phyloP scores from a whole-genome alignment of 2,329 filamentous ascomycete species.

The Phoma sp. region DNA sequence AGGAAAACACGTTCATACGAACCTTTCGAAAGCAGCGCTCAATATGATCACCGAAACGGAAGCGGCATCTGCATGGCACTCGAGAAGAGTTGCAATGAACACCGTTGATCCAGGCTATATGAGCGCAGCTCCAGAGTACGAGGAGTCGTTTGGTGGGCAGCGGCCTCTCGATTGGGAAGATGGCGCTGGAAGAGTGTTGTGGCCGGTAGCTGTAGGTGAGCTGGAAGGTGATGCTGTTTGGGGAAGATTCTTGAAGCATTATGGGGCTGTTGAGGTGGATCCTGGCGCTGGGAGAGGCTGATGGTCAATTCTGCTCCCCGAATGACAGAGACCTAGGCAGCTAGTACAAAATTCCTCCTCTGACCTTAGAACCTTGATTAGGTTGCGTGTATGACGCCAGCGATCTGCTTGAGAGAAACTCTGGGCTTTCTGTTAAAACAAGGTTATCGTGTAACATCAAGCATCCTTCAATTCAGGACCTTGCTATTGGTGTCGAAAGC shows the following conservation, averaged over 20 bases:
- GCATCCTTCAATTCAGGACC: too few species aligned
- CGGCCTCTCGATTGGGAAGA: slow-evolving; percentile 23
- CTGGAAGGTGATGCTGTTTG: slow-evolving; percentile 10
- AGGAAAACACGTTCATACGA: slow-evolving; percentile 23
- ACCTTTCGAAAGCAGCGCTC: slow-evolving; percentile 26
- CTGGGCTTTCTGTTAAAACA: too few species aligned
- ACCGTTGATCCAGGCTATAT: slow-evolving; percentile 24
- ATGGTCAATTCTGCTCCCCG: too few species aligned
- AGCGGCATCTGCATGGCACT: slow-evolving; percentile 14
- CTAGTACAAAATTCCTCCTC: too few species aligned
- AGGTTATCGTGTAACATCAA: too few species aligned
- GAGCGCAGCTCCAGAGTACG: slow-evolving; percentile 22
- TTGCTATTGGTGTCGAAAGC: too few species aligned
- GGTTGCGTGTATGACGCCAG: too few species aligned
- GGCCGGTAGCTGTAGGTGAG: slow-evolving; percentile 21
- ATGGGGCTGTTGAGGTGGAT: slow-evolving; percentile 20
- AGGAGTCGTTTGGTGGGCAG: slow-evolving; percentile 17
- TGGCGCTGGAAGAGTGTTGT: slow-evolving; percentile 20
- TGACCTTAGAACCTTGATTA: too few species aligned
- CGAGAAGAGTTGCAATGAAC: slow-evolving; percentile 16
- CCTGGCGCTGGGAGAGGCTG: slow-evolving; percentile 14
- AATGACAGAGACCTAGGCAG: too few species aligned
- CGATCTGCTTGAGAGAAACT: too few species aligned
- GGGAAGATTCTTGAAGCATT: slow-evolving; percentile 24
- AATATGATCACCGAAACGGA: slow-evolving; percentile 27